Base-by-base conservation (phyloP, 176 grass and related monocot genomes). In the Guadua angustifolia region DNA sequence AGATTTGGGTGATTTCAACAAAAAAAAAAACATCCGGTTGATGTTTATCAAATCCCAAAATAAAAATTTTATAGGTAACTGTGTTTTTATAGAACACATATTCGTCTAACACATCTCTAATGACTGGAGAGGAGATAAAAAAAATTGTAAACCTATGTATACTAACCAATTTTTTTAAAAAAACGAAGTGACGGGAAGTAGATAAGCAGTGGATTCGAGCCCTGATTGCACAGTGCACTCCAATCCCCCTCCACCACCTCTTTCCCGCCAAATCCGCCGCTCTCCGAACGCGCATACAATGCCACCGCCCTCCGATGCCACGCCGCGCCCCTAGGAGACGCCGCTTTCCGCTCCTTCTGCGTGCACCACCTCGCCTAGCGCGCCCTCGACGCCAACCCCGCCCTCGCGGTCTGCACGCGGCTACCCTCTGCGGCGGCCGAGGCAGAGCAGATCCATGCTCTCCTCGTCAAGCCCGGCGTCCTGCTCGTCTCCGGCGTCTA, bases 181-280 rank as follows among this genome's bases (percentile, higher is more conserved):
- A 29, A 29, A 29, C 29, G 29, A 29, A 29, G 29, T 29, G 29
- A 29, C 29, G 29, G 29, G 29, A 29, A 29, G 29, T 29, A 29
- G 29, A 29, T 29, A 29, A 29, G 29, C 29, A 29, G 1, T 29
- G 29, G 29, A 29, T 29, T 29, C 29, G 29, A 29, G 29, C 29
- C 29, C 29, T 29, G 29, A 1, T 29, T 29, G 29, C 29, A 29
- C 29, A 29, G 29, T 29, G 67, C 57, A 12, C 32, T 72, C 44
- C 44, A 77, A 45, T 66, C 55, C 45, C 46, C 55, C 6, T 36
- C 62, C 43, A 38, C 50, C 32, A 15, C 72, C 67, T 16, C 0
- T 49, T 47, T 86, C 58, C 66, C 73, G 36, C 55, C 21, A n/a
- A 57, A 57, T 57, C 55, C 21, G n/a, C 21, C 21, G 55, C 55